Base-by-base conservation (phyloP, 2,329 filamentous ascomycete species). In the Macrophomina tecta region DNA sequence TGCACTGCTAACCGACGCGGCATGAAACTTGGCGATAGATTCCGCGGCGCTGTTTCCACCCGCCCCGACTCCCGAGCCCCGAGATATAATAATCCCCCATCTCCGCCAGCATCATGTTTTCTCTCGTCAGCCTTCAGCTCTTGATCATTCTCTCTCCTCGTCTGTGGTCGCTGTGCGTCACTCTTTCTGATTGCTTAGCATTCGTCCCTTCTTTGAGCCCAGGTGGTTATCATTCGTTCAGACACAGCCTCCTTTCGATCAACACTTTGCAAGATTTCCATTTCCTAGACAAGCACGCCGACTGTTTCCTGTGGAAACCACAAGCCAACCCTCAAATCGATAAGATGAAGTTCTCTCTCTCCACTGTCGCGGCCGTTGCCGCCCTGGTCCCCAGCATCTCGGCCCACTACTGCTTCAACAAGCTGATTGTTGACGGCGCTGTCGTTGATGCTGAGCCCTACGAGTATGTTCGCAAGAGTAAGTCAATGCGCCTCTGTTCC, bases 321-420 rank as follows among this genome's bases (percentile, higher is more conserved):
- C 4, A 32, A 52, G 40, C 40, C 28, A 34, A 32, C 4, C 40
- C 18, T n/a, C 40, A 7, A 45, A 14, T 2, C 38, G 16, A 51
- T 70, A 73, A 51, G 38, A 77, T 77, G 76, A 76, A 76, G 72
- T 66, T 71, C 67, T 52, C 69, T 64, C 66, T 78, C 58, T 55
- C 74, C 53, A 70, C 73, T 28, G 61, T 78, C 36, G 69, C 73
- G 67, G 71, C 73, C 51, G 69, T 71, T 38, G 62, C 67, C 28
- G 60, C 60, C 32, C 23, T 67, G 30, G 49, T 67, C 32, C 70
- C 75, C 28, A 69, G 71, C 64, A 67, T 70, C 64, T 69, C 73
- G 23, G 75, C 75, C 4, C 76, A 78, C 68, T 78, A 78, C 72
- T 78, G 77, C 69, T 77, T 78, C 72, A 77, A 77, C 68, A 71